phyloP scores from a whole-genome alignment of 331 rosid species.

The Arachis monticola region DNA sequence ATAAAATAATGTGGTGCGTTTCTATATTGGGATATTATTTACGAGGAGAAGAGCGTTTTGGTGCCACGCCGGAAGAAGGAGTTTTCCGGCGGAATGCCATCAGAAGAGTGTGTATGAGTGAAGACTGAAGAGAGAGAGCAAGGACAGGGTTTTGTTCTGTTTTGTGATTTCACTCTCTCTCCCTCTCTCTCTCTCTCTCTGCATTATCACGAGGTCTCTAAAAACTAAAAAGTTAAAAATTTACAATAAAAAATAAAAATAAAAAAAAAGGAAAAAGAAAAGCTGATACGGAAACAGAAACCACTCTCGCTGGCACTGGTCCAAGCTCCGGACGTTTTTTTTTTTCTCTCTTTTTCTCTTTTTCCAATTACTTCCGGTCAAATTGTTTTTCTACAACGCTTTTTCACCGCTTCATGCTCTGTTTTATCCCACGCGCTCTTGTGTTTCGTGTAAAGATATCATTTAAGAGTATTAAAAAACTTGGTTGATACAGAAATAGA shows the following conservation, averaged over 20 bases:
- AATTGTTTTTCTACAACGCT: not conserved
- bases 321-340: conserved; percentile 35
- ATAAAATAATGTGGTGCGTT: not conserved
- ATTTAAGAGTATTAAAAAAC: not conserved
- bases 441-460: not conserved
- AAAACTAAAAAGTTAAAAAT: conserved; percentile 40
- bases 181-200: not conserved
- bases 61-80: not conserved
- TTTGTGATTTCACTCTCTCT: not conserved
- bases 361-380: not conserved
- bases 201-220: conserved; percentile 55
- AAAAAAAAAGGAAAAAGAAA: not conserved
- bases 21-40: not conserved
- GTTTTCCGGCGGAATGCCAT: conserved; percentile 61
- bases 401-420: not conserved
- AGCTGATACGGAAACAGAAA: conserved; percentile 41
- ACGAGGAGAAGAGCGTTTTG: too few species aligned
- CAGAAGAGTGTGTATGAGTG: conserved; percentile 13
- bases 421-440: conserved; percentile 39
- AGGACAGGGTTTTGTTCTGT: conserved; percentile 37
- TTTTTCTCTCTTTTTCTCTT: not conserved
- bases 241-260: too few species aligned
- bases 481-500: not conserved
- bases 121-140: not conserved
- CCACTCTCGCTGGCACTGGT: conserved; percentile 35